phyloP scores from a whole-genome alignment of 2,329 filamentous ascomycete genomes.

The Colletotrichum limetticola region DNA sequence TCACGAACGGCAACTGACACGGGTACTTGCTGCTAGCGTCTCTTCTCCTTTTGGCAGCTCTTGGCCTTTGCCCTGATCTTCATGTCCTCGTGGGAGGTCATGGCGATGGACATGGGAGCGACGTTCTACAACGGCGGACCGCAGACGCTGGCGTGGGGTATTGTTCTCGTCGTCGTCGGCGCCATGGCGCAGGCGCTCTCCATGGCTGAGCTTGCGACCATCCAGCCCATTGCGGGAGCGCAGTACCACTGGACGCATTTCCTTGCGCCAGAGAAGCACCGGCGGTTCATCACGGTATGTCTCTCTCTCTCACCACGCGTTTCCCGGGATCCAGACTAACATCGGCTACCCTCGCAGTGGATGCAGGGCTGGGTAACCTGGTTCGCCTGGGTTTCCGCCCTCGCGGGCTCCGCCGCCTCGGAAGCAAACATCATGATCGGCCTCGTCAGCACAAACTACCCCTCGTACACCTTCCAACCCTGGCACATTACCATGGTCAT shows the following conservation, averaged over 20 bases:
- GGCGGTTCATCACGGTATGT: slow-evolving; percentile 28
- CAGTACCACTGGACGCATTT: slow-evolving; percentile 39
- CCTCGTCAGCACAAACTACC: slow-evolving; percentile 32
- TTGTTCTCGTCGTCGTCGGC: slow-evolving; percentile 27
- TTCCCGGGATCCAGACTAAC: background rate
- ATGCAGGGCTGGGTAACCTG: slow-evolving; percentile 34
- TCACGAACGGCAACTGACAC: background rate
- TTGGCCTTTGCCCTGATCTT: slow-evolving; percentile 30
- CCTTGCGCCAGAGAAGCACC: slow-evolving; percentile 26
- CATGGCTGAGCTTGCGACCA: slow-evolving; percentile 39
- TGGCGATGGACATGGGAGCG: slow-evolving; percentile 34
- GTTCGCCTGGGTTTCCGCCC: slow-evolving; percentile 32
- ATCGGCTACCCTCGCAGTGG: background rate
- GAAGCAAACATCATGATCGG: slow-evolving; percentile 33
- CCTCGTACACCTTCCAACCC: slow-evolving; percentile 24
- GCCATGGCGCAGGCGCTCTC: slow-evolving; percentile 30
- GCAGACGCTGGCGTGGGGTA: slow-evolving; percentile 32
- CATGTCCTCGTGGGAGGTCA: slow-evolving; percentile 33
- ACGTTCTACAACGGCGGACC: slow-evolving; percentile 29
- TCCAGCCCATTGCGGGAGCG: slow-evolving; percentile 38
- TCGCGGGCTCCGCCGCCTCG: slow-evolving; percentile 27
- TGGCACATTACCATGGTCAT: slow-evolving; percentile 33
- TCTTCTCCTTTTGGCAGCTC: slow-evolving; percentile 31
- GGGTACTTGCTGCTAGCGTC: background rate
- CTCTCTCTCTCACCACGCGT: too few species aligned